phyloP scores from a whole-genome alignment of 805 yeast species.

The Ogataea haglerorum region DNA sequence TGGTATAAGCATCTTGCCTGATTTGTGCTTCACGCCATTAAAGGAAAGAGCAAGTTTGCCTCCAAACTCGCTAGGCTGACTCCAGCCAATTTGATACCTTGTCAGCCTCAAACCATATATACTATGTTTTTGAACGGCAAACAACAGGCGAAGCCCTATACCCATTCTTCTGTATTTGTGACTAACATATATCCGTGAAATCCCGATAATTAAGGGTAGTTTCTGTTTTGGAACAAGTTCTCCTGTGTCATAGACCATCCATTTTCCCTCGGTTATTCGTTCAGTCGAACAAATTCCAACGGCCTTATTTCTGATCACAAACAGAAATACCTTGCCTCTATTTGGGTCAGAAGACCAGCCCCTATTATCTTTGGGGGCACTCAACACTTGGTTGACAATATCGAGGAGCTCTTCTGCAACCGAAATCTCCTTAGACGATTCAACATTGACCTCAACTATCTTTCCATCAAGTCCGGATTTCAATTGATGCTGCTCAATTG shows the following conservation, averaged over 20 bases:
- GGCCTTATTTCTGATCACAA: conserved; percentile 40
- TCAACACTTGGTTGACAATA: conserved; percentile 56
- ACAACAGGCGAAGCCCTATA: conserved; percentile 44
- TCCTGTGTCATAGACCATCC: conserved; percentile 59
- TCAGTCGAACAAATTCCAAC: conserved; percentile 59
- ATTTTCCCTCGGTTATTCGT: conserved; percentile 41
- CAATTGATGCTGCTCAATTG: conserved; percentile 5
- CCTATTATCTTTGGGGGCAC: conserved; percentile 44
- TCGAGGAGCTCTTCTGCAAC: conserved; percentile 41
- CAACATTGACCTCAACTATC: conserved; percentile 36
- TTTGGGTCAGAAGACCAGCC: conserved; percentile 22
- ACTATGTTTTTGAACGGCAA: conserved; percentile 40
- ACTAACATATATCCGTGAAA: conserved; percentile 48
- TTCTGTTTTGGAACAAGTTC: conserved; percentile 44
- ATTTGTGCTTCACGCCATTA: conserved; percentile 53
- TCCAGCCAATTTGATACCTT: conserved; percentile 54
- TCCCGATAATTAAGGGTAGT: conserved; percentile 41
- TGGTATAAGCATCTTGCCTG: conserved; percentile 49
- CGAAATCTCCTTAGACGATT: conserved; percentile 30
- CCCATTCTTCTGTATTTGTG: conserved; percentile 45
- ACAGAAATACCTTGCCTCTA: conserved; percentile 48
- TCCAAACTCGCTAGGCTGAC: conserved; percentile 70
- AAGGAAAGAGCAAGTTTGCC: conserved; percentile 53
- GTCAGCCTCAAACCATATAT: conserved; percentile 47
- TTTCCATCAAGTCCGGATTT: conserved; percentile 8